phyloP scores from a whole-genome alignment of 2,329 filamentous ascomycete genomes.

The Monilinia aucupariae region DNA sequence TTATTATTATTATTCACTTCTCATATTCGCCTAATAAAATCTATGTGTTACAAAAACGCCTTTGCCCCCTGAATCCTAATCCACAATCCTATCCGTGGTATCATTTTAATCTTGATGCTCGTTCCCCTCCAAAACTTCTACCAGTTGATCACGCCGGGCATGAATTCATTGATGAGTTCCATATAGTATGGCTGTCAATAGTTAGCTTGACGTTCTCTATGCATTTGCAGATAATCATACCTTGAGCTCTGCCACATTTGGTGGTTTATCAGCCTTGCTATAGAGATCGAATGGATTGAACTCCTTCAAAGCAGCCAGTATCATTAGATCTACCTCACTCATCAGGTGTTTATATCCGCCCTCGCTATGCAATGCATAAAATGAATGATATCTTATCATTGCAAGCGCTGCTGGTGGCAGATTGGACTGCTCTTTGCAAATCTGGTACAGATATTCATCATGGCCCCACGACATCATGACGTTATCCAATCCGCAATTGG shows the following conservation, averaged over 20 bases:
- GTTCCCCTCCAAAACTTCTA: background rate
- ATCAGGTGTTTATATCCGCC: slow-evolving; percentile 78
- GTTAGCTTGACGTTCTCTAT: slow-evolving; percentile 15
- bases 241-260: slow-evolving; percentile 71
- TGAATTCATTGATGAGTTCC: slow-evolving; percentile 69
- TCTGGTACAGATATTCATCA: slow-evolving; percentile 82
- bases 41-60: background rate
- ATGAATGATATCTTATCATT: slow-evolving; percentile 89
- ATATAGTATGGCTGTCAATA: slow-evolving; percentile 60
- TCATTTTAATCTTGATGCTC: background rate
- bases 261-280: slow-evolving; percentile 81
- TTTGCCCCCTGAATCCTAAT: background rate
- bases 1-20: background rate
- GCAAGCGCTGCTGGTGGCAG: slow-evolving; percentile 78
- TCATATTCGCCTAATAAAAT: background rate
- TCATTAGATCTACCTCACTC: slow-evolving; percentile 72
- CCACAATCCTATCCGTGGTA: background rate
- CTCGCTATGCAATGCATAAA: slow-evolving; percentile 86
- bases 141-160: slow-evolving; percentile 59
- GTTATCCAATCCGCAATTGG: slow-evolving; percentile 77
- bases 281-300: slow-evolving; percentile 93
- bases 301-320: slow-evolving; percentile 74
- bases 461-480: slow-evolving; percentile 89
- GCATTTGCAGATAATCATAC: slow-evolving; percentile 36
- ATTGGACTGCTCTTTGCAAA: slow-evolving; percentile 74